Percentiles rank a stretch among this genome's conserved stretches.
phyloP scores from a whole-genome alignment of 2,329 filamentous ascomycete genomes.

The Rhexocercosporidium sp. region DNA sequence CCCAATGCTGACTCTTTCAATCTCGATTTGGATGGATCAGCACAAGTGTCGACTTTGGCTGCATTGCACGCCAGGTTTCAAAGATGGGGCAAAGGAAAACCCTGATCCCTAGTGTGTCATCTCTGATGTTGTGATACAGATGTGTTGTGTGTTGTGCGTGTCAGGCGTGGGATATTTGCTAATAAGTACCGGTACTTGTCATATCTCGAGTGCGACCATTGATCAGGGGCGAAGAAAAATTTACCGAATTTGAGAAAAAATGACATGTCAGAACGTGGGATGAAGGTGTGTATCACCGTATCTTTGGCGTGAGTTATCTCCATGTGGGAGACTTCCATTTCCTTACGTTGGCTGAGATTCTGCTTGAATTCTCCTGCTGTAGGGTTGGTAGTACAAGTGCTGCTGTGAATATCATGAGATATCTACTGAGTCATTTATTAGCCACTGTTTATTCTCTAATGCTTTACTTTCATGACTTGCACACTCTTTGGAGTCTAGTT shows the following conservation, averaged over 20 bases:
- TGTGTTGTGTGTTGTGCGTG: background rate
- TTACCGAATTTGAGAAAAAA: background rate
- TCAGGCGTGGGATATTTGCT: constrained; percentile 11
- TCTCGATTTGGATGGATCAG: background rate
- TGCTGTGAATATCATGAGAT: background rate
- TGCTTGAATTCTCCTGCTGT: too few species aligned
- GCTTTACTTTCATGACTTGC: background rate
- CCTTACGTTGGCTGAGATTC: too few species aligned
- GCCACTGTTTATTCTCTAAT: background rate
- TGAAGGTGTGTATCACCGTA: background rate
- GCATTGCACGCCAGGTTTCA: background rate
- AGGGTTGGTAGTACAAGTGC: background rate
- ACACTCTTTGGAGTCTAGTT: too few species aligned
- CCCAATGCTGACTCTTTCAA: background rate
- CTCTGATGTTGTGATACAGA: background rate
- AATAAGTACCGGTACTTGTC: constrained; percentile 3
- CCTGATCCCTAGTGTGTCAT: background rate
- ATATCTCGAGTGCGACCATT: background rate
- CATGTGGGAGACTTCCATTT: too few species aligned
- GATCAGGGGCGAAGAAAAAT: background rate
- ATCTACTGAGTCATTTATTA: too few species aligned
- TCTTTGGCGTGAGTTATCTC: background rate
- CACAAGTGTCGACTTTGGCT: background rate
- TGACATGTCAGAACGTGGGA: constrained; percentile 4
- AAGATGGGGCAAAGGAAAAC: constrained; percentile 1